phyloP scores from a whole-genome alignment of 352 stramenopile genomes.

The Nothophytophthora sp. region DNA sequence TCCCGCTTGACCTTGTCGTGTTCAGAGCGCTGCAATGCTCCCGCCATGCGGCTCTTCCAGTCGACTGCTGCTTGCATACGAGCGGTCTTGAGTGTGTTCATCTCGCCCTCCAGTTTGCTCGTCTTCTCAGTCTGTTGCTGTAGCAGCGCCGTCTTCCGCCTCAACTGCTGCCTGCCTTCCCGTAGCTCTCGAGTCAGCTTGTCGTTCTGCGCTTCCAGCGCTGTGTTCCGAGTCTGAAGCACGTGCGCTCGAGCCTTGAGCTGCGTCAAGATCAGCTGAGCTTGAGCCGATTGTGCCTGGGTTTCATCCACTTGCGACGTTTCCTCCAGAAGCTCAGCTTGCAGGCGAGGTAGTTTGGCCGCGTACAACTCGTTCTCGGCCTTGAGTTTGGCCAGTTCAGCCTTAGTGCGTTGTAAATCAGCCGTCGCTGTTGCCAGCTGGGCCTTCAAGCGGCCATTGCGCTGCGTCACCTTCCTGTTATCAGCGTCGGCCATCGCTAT shows the following conservation, averaged over 20 bases:
- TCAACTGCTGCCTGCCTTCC: conserved; percentile 31
- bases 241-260: conserved; percentile 47
- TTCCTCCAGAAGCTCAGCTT: conserved; percentile 48
- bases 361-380: conserved; percentile 59
- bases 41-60: conserved; percentile 31
- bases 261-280: conserved; percentile 38
- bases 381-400: conserved; percentile 38
- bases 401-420: conserved; percentile 40
- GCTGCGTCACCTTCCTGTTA: conserved; percentile 39
- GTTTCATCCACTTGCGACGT: conserved; percentile 48
- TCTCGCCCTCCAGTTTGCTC: conserved; percentile 29
- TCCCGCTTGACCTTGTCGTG: conserved; percentile 28
- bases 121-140: conserved; percentile 37
- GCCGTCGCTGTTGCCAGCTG: conserved; percentile 28
- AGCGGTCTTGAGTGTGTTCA: conserved; percentile 19
- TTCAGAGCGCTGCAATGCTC: conserved; percentile 29
- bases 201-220: conserved; percentile 28
- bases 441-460: conserved; percentile 41
- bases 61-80: conserved; percentile 30
- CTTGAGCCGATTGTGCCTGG: conserved; percentile 41
- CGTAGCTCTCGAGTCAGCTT: conserved; percentile 34
- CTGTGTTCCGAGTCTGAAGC: conserved; percentile 36
- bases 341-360: conserved; percentile 42
- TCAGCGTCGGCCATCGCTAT: conserved; percentile 38
- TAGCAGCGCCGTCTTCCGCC: conserved; percentile 20